A percentile compares a stretch with the other conserved stretches of the same genome.
These are phyloP conservation scores for Krasilnikovozyma curviuscula DNA, from an alignment of 768 basidiomycete species.

Conservation along the genomic window DNA sequence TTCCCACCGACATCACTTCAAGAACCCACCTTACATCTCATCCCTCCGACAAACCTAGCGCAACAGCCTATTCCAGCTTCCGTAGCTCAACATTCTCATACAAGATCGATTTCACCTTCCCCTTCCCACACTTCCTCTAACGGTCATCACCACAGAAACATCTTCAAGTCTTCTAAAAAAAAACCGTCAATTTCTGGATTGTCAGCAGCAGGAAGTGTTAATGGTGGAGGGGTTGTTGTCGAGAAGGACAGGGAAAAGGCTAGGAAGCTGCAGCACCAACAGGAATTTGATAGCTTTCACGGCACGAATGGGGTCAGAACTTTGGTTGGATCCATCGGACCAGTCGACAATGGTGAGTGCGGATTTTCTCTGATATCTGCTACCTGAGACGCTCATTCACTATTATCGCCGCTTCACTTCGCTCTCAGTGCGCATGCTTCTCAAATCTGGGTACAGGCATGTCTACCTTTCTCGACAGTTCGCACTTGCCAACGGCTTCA, in stretches of 20 bases:
- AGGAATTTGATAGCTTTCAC: slow-evolving; percentile 68
- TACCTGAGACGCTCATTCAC: neutral
- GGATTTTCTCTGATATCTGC: neutral
- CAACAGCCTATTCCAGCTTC: neutral
- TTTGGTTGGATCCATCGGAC: slow-evolving; percentile 73
- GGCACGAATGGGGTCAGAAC: slow-evolving; percentile 82
- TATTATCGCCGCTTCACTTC: neutral
- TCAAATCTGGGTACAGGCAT: slow-evolving; percentile 76
- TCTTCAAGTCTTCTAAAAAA: slow-evolving; percentile 44
- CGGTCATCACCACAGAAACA: slow-evolving; percentile 41
- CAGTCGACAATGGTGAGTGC: slow-evolving; percentile 58
- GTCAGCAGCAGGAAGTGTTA: slow-evolving; percentile 30
- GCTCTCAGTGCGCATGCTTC: slow-evolving; percentile 62
- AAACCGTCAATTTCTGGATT: slow-evolving; percentile 25
- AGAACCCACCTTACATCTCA: slow-evolving; percentile 14
- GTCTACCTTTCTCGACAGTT: slow-evolving; percentile 93
- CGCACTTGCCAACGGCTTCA: slow-evolving; percentile 67
- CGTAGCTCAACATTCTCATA: neutral
- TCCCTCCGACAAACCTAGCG: slow-evolving; percentile 1
- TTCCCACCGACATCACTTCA: slow-evolving; percentile 25
- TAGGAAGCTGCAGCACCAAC: slow-evolving; percentile 36
- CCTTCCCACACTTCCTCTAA: slow-evolving; percentile 40
- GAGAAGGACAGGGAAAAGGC: neutral
- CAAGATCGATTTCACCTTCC: slow-evolving; percentile 29
- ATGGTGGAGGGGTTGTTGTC: slow-evolving; percentile 16